These are phyloP conservation scores for Dendrocalamus sinicus DNA, from an alignment of 176 grass and related monocot genomes.

Conservation along the genomic window DNA sequence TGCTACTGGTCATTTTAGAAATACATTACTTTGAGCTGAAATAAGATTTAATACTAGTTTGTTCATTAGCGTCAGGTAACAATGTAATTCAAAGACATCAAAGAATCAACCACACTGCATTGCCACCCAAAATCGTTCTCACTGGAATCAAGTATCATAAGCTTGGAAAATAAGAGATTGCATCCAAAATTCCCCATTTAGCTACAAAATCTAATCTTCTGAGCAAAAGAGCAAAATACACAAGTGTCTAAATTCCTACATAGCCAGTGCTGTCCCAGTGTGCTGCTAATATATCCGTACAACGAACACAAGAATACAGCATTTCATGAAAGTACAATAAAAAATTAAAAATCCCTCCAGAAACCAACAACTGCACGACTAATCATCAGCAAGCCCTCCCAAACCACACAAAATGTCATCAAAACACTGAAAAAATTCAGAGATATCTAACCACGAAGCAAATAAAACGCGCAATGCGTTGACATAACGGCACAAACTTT, in stretches of 20 bases:
- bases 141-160: not conserved
- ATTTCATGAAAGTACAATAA: not conserved
- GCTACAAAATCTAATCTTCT: not conserved
- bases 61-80: not conserved
- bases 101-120: not conserved
- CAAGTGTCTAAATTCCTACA: not conserved
- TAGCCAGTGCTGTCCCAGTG: not conserved
- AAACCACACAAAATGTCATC: not conserved
- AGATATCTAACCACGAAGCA: not conserved
- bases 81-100: constrained; percentile 8
- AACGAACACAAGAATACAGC: not conserved
- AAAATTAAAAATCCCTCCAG: constrained; percentile 21
- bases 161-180: not conserved
- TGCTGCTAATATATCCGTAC: not conserved
- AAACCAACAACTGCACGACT: not conserved
- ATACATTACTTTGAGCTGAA: not conserved
- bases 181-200: not conserved
- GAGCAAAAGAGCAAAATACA: not conserved
- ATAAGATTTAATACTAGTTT: not conserved
- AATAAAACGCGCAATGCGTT: not conserved
- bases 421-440: not conserved
- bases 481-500: not conserved
- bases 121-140: not conserved
- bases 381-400: not conserved
- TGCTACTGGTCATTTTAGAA: not conserved